Percentiles rank a stretch among this genome's conserved stretches.
Conservation (phyloP, 805 yeast species). For the Priceomyces castillae region DNA sequence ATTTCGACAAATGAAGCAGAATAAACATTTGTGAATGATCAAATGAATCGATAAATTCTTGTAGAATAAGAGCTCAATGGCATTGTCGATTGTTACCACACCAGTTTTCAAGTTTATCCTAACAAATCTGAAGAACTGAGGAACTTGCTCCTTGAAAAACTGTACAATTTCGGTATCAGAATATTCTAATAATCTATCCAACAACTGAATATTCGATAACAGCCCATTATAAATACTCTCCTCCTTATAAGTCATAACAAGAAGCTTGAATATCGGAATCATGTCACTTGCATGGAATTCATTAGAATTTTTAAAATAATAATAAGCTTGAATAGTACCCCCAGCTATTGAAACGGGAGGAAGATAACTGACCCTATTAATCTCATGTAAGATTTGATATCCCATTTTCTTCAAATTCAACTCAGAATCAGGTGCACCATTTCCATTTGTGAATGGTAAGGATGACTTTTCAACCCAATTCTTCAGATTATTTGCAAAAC, state of each 20-base stretch:
- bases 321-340: constrained; percentile 36
- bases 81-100: constrained; percentile 37
- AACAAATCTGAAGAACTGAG: constrained; percentile 26
- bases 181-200: constrained; percentile 16
- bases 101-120: constrained; percentile 21
- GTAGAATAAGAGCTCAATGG: constrained; percentile 56
- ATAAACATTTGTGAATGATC: constrained; percentile 50
- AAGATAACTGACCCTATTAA: constrained; percentile 48
- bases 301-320: constrained; percentile 18
- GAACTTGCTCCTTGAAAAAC: constrained; percentile 24
- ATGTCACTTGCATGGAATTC: constrained; percentile 21
- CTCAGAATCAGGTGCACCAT: constrained; percentile 10
- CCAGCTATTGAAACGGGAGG: constrained; percentile 58
- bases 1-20: constrained; percentile 29
- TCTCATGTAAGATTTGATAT: constrained; percentile 50
- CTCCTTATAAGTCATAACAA: constrained; percentile 18
- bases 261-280: constrained; percentile 28
- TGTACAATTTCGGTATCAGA: constrained; percentile 21
- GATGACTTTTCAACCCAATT: constrained; percentile 13
- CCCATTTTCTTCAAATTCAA: constrained; percentile 49
- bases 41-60: constrained; percentile 56
- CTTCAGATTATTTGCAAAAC: constrained; percentile 12
- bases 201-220: constrained; percentile 20
- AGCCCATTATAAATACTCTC: constrained; percentile 20
- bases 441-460: constrained; percentile 8